phyloP scores from a whole-genome alignment of 805 yeast species.

The Metschnikowia baotianmanensis region DNA sequence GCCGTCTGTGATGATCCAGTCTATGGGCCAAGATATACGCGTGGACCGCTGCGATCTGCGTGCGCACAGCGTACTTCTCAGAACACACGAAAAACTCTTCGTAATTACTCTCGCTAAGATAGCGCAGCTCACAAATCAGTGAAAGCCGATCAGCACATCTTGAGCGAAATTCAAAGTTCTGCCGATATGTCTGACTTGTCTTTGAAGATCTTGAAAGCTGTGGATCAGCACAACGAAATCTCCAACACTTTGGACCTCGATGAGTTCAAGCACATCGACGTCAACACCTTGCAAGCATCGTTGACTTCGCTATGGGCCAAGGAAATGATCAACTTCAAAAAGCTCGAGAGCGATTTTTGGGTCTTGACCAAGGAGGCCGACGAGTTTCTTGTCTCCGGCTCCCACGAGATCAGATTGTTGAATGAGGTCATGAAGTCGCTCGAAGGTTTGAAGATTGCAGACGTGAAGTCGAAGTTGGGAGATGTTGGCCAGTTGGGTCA shows the following conservation, averaged over 20 bases:
- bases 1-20: too few relatives aligned
- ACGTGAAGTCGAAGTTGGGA: constrained; percentile 71
- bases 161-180: not conserved
- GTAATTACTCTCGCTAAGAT: constrained; percentile 4
- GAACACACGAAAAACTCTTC: constrained; percentile 18
- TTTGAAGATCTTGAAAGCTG: constrained; percentile 57
- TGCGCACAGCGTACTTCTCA: constrained; percentile 12
- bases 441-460: constrained; percentile 80
- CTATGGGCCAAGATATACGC: too few relatives aligned
- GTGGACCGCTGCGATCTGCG: not conserved
- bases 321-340: constrained; percentile 70
- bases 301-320: constrained; percentile 83
- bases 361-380: constrained; percentile 76
- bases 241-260: constrained; percentile 59
- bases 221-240: constrained; percentile 57
- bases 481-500: constrained; percentile 88
- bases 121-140: not conserved
- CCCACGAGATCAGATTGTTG: constrained; percentile 84
- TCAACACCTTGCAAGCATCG: constrained; percentile 74
- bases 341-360: constrained; percentile 76
- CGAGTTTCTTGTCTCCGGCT: constrained; percentile 75
- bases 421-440: constrained; percentile 69
- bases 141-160: not conserved
- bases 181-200: constrained; percentile 65
- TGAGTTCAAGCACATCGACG: constrained; percentile 60